Conservation (phyloP, 169 alveolate species). For the Plasmodium yoelii region DNA sequence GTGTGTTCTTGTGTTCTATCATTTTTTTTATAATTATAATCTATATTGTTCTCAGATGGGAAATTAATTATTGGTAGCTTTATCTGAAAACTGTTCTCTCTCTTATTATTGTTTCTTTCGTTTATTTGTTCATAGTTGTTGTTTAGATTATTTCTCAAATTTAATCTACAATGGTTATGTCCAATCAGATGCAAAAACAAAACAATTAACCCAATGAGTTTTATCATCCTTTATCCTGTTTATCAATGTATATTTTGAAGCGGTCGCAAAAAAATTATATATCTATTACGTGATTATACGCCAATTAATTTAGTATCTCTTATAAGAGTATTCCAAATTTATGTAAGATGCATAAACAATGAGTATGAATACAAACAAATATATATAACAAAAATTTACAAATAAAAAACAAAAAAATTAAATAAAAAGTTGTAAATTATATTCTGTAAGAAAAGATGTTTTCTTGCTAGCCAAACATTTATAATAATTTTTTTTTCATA, state of each 20-base stretch:
- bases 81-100: constrained; percentile 35
- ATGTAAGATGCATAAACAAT: too few relatives aligned
- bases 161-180: constrained; percentile 14
- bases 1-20: constrained; percentile 11
- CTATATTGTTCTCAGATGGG: constrained; percentile 10
- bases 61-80: constrained; percentile 50
- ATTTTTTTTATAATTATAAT: constrained; percentile 8
- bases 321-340: too few relatives aligned
- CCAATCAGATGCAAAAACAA: constrained; percentile 2
- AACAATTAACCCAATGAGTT: constrained; percentile 4
- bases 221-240: constrained; percentile 8
- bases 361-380: not conserved
- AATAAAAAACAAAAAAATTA: too few relatives aligned
- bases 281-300: too few relatives aligned
- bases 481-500: too few relatives aligned
- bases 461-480: not conserved
- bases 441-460: not conserved
- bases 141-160: constrained; percentile 26
- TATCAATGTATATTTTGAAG: not conserved
- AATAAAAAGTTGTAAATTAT: not conserved
- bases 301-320: too few relatives aligned
- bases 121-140: not conserved
- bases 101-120: constrained; percentile 8
- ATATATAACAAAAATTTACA: not conserved
- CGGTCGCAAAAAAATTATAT: too few relatives aligned